Base-by-base conservation (phyloP, 768 basidiomycete species). In the Rossbeevera mucosa region DNA sequence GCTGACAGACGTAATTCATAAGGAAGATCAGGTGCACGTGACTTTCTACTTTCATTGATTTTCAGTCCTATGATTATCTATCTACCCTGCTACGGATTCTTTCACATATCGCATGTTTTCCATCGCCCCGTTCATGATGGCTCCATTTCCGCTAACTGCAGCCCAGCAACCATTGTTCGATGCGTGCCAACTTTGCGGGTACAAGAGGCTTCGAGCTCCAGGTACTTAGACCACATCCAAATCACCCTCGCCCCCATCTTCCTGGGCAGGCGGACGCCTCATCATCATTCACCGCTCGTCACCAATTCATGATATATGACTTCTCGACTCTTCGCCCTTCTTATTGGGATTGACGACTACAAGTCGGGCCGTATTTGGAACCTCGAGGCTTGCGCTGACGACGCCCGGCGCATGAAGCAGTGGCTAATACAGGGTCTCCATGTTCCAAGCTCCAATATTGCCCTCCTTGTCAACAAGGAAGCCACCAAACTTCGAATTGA, bases 1-100 rank as follows among this genome's bases (percentile, higher is more conserved):
- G 91, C 64, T 92, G 90, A 62, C 91, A 93, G 45, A 87, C 77
- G 60, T 76, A 77, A 51, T 59, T 72, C 77, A 79, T n/a, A n/a
- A n/a, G n/a, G n/a, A n/a, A n/a, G n/a, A n/a, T n/a, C n/a, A n/a
- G n/a, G n/a, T n/a, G n/a, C n/a, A n/a, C n/a, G n/a, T n/a, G n/a
- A n/a, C n/a, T n/a, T n/a, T n/a, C n/a, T n/a, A n/a, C n/a, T n/a
- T n/a, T n/a, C n/a, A n/a, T n/a, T n/a, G n/a, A n/a, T n/a, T n/a
- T n/a, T n/a, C n/a, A n/a, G n/a, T n/a, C n/a, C n/a, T n/a, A n/a
- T n/a, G n/a, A n/a, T n/a, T n/a, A n/a, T n/a, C n/a, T n/a, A n/a
- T n/a, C n/a, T n/a, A n/a, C n/a, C n/a, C n/a, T n/a, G 33, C 33
- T 18, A 18, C 33, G 33, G 33, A 36, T 36, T 36, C 33, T 4